Evolutionary conservation across 1,284 basidiomycete genomes (phyloP).

Genomic region (Melampsora americana): DNA sequence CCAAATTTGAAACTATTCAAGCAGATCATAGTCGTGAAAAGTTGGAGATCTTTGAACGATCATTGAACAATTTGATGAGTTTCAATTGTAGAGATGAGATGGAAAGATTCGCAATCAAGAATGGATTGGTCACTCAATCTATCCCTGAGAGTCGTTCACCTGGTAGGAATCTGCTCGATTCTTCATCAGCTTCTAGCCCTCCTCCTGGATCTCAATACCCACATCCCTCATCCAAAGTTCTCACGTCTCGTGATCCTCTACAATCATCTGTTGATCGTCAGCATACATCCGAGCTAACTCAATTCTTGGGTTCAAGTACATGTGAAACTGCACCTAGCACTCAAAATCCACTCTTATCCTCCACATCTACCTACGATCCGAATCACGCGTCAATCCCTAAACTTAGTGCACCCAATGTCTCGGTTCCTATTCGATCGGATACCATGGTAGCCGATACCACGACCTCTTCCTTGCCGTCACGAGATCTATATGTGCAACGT

Average conservation of each 20-base stretch:
- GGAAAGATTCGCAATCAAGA: slow-evolving; percentile 13
- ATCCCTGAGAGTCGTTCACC: background rate
- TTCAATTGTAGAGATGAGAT: slow-evolving; percentile 23
- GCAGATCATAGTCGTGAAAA: slow-evolving; percentile 11
- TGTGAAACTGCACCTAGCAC: background rate
- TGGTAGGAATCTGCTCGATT: background rate
- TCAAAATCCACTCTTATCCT: background rate
- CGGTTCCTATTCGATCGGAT: slow-evolving; percentile 25
- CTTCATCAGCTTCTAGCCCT: background rate
- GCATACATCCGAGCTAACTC: background rate
- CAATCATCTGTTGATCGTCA: background rate
- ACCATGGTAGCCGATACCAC: background rate
- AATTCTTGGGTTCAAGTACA: background rate
- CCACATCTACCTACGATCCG: slow-evolving; percentile 4
- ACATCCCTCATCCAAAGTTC: background rate
- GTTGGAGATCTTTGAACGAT: slow-evolving; percentile 15
- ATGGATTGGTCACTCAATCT: background rate
- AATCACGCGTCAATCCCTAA: slow-evolving; percentile 33
- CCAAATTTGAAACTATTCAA: slow-evolving; percentile 28
- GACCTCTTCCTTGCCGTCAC: slow-evolving; percentile 14
- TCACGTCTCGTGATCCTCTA: background rate
- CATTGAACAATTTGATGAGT: background rate
- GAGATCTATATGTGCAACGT: slow-evolving; percentile 38
- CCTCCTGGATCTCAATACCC: background rate
- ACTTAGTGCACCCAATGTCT: slow-evolving; percentile 39